Conservation (phyloP, 2,329 filamentous ascomycete species). For the Penicillium paneum region DNA sequence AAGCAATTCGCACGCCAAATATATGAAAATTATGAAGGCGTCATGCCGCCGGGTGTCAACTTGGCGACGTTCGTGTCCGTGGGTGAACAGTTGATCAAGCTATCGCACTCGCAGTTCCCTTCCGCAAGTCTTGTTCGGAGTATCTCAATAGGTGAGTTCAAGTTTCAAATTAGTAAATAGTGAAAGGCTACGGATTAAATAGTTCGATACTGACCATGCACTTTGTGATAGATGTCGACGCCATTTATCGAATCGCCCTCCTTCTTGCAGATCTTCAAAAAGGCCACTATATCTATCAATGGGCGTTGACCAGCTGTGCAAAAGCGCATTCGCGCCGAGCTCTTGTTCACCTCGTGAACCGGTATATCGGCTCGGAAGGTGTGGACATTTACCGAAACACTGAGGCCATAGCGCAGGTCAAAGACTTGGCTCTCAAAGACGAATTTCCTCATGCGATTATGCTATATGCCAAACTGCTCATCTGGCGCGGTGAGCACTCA, state of each 20-base stretch:
- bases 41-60: constrained; percentile 11
- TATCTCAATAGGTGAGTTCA: constrained; percentile 21
- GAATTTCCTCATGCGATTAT: constrained; percentile 30
- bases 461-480: constrained; percentile 29
- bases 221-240: constrained; percentile 20
- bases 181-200: background rate
- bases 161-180: background rate
- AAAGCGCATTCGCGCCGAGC: constrained; percentile 22
- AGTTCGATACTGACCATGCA: background rate
- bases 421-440: constrained; percentile 22
- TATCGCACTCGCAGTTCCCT: constrained; percentile 5
- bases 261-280: background rate
- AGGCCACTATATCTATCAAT: constrained; percentile 13
- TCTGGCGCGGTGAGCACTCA: constrained; percentile 18
- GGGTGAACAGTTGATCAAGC: constrained; percentile 12
- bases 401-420: constrained; percentile 17
- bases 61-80: constrained; percentile 18
- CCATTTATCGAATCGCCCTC: constrained; percentile 25
- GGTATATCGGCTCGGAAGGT: constrained; percentile 3
- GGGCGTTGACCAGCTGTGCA: constrained; percentile 22
- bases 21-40: constrained; percentile 1
- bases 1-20: background rate
- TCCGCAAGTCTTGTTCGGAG: constrained; percentile 11
- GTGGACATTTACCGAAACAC: constrained; percentile 2
- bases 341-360: constrained; percentile 13